phyloP scores from a whole-genome alignment of 2,329 filamentous ascomycete species.

The Alternaria sp. region DNA sequence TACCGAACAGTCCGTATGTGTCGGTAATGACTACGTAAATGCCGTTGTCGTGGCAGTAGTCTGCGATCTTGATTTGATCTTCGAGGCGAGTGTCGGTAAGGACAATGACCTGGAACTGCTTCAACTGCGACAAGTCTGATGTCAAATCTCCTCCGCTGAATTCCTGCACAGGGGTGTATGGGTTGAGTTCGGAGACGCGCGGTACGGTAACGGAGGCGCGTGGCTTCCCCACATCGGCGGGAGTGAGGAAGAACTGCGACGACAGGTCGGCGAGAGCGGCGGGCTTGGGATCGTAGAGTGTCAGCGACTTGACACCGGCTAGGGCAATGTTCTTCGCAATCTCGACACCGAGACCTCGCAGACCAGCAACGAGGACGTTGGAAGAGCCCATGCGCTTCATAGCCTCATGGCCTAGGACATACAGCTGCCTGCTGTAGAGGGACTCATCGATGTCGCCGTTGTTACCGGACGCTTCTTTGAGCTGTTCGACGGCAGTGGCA shows the following conservation, averaged over 20 bases:
- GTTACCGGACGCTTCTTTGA: slow-evolving; percentile 55
- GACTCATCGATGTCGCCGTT: slow-evolving; percentile 72
- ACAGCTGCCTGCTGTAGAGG: slow-evolving; percentile 71
- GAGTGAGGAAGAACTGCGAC: slow-evolving; percentile 93
- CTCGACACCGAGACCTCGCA: slow-evolving; percentile 94
- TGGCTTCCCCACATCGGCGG: slow-evolving; percentile 88
- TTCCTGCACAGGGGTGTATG: slow-evolving; percentile 88
- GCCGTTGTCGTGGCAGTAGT: slow-evolving; percentile 92
- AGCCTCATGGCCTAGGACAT: slow-evolving; percentile 76
- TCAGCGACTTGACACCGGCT: slow-evolving; percentile 96
- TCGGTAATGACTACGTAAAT: slow-evolving; percentile 90
- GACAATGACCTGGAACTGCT: slow-evolving; percentile 91
- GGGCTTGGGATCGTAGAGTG: slow-evolving; percentile 86
- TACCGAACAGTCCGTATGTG: slow-evolving; percentile 92
- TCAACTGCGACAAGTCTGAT: slow-evolving; percentile 78
- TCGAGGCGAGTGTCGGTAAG: slow-evolving; percentile 83
- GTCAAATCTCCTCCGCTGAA: slow-evolving; percentile 70
- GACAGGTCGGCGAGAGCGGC: slow-evolving; percentile 88
- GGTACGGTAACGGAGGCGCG: slow-evolving; percentile 86
- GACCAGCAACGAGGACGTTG: slow-evolving; percentile 87
- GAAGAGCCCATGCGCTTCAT: slow-evolving; percentile 99
- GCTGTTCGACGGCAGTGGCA: slow-evolving; percentile 63
- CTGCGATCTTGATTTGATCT: slow-evolving; percentile 81
- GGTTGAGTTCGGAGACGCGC: slow-evolving; percentile 91
- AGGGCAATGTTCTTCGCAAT: slow-evolving; percentile 99